These are phyloP conservation scores for Pichia cephalocereana DNA, from an alignment of 805 yeast genomes.

Conservation along the genomic window DNA sequence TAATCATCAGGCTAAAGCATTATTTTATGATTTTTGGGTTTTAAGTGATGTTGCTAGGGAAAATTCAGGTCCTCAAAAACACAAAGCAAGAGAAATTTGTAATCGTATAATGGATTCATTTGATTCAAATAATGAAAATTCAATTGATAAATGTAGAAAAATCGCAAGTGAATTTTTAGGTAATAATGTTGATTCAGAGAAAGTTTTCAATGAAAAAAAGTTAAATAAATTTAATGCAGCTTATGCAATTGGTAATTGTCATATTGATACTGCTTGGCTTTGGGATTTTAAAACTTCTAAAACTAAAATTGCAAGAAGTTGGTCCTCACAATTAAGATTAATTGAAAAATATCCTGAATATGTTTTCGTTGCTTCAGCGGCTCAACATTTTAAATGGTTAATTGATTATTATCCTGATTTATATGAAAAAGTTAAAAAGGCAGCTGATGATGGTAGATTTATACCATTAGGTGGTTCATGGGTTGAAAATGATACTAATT, in stretches of 20 bases:
- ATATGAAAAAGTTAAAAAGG: constrained; percentile 53
- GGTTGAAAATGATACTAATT: constrained; percentile 95
- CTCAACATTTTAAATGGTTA: constrained; percentile 93
- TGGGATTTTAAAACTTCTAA: constrained; percentile 99
- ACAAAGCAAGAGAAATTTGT: constrained; percentile 71
- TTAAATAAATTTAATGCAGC: constrained; percentile 44
- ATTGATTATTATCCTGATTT: constrained; percentile 78
- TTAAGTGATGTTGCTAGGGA: constrained; percentile 89
- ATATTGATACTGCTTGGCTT: constrained; percentile 96
- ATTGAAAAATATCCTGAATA: constrained; percentile 89
- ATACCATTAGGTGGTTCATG: constrained; percentile 94
- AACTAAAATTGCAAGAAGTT: constrained; percentile 85
- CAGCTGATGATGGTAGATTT: constrained; percentile 64
- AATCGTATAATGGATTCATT: constrained; percentile 77
- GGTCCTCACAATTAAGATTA: constrained; percentile 86
- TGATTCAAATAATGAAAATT: constrained; percentile 55
- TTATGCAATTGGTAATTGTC: constrained; percentile 88
- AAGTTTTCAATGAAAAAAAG: constrained; percentile 45
- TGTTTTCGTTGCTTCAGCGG: constrained; percentile 90
- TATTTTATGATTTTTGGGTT: constrained; percentile 78
- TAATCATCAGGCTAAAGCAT: constrained; percentile 67
- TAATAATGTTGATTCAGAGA: constrained; percentile 47
- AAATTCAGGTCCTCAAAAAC: constrained; percentile 73
- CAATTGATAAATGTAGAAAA: constrained; percentile 55
- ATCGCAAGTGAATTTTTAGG: constrained; percentile 63